Percentiles rank a stretch among this genome's conserved stretches.
Evolutionary conservation across 768 basidiomycete species (phyloP).

Genomic region (Mycena latifolia): DNA sequence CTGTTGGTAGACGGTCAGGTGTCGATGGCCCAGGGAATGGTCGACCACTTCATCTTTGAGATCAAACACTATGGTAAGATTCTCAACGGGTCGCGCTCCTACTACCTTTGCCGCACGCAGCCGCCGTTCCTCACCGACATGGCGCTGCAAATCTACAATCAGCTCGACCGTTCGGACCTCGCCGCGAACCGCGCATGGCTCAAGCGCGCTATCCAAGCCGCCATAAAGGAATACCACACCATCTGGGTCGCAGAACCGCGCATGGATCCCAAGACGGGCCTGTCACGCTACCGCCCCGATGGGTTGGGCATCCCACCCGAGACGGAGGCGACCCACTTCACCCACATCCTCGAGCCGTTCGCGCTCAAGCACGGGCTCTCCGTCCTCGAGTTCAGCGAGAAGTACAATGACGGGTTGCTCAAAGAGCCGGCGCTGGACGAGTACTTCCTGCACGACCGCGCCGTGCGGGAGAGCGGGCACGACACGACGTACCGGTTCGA

Average conservation of each 20-base stretch:
- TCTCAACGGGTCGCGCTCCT: slow-evolving; percentile 94
- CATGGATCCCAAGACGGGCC: slow-evolving; percentile 93
- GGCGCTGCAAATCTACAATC: slow-evolving; percentile 98
- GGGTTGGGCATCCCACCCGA: slow-evolving; percentile 98
- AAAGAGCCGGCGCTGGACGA: slow-evolving; percentile 93
- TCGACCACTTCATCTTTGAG: slow-evolving; percentile 99
- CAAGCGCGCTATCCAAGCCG: slow-evolving; percentile 95
- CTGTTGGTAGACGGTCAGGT: slow-evolving; percentile 95
- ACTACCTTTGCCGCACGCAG: slow-evolving; percentile 96
- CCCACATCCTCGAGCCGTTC: slow-evolving; percentile 95
- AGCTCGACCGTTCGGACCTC: slow-evolving; percentile 87
- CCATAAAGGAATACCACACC: slow-evolving; percentile 99
- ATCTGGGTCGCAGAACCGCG: slow-evolving; percentile 97
- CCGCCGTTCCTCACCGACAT: slow-evolving; percentile 99
- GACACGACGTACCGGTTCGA: slow-evolving; percentile 98
- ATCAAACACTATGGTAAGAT: slow-evolving; percentile 98
- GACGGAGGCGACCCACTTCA: slow-evolving; percentile 98
- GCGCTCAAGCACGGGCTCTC: slow-evolving; percentile 93
- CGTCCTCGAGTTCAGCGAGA: slow-evolving; percentile 96
- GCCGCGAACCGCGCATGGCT: slow-evolving; percentile 91
- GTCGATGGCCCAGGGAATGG: slow-evolving; percentile 96
- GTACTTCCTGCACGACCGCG: slow-evolving; percentile 97
- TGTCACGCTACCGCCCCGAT: slow-evolving; percentile 94
- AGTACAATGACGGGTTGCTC: slow-evolving; percentile 89
- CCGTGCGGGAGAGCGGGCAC: slow-evolving; percentile 96